Conservation (phyloP, 768 basidiomycete genomes). For the Boletus speciosus region DNA sequence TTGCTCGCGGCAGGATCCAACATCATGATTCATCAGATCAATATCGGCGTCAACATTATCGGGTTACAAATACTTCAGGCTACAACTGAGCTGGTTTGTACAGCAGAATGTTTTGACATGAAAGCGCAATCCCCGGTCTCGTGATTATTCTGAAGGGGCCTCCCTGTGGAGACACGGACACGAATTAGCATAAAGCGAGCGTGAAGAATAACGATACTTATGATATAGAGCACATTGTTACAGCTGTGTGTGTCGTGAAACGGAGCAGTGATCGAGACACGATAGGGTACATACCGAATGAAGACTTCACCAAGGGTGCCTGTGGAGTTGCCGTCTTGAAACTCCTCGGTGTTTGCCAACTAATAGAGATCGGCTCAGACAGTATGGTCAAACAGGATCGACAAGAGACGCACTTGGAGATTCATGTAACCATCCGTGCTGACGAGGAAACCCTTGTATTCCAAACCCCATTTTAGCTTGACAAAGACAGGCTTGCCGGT, state of each 20-base stretch:
- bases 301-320: constrained; percentile 98
- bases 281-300: constrained; percentile 66
- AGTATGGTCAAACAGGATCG: background rate
- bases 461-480: constrained; percentile 96
- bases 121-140: background rate
- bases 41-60: background rate
- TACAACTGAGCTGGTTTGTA: constrained; percentile 11
- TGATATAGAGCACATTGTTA: constrained; percentile 96
- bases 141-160: constrained; percentile 52
- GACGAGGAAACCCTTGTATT: constrained; percentile 98
- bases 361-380: constrained; percentile 28
- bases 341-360: constrained; percentile 99
- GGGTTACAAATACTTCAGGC: constrained; percentile 1
- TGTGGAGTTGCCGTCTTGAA: constrained; percentile 91
- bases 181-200: constrained; percentile 18
- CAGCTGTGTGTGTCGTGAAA: constrained; percentile 47
- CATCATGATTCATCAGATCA: constrained; percentile 5
- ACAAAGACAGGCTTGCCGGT: constrained; percentile 97
- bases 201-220: constrained; percentile 47
- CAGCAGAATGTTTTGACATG: constrained; percentile 1
- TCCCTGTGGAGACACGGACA: constrained; percentile 54
- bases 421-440: constrained; percentile 99
- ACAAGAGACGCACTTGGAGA: constrained; percentile 65
- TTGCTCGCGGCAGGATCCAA: background rate
- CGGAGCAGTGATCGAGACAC: background rate